Conservation (phyloP, 768 basidiomycete species). For the Boletus sensibilis region DNA sequence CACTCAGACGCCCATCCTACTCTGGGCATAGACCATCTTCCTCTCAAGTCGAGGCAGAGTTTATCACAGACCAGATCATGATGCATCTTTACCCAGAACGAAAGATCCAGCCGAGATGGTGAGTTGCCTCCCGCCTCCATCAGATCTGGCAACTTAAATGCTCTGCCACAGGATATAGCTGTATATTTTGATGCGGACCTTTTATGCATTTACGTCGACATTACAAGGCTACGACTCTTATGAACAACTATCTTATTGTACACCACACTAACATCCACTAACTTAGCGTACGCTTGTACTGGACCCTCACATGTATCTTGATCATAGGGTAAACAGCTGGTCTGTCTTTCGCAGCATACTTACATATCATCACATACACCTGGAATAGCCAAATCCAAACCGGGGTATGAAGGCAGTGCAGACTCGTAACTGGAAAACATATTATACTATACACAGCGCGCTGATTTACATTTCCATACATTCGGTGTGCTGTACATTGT, state of each 20-base stretch:
- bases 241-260: constrained; percentile 17
- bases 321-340: constrained; percentile 15
- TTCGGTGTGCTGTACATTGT: background rate
- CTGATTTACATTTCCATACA: background rate
- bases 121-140: constrained; percentile 1
- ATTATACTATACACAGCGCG: background rate
- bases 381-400: background rate
- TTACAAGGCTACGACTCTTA: constrained; percentile 9
- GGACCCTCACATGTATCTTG: constrained; percentile 13
- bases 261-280: constrained; percentile 10
- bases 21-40: constrained; percentile 19
- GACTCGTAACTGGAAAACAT: background rate
- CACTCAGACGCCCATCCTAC: constrained; percentile 12
- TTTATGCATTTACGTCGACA: constrained; percentile 9
- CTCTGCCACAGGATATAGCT: constrained; percentile 22
- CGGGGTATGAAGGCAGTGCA: background rate
- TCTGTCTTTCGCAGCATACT: constrained; percentile 7
- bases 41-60: constrained; percentile 33
- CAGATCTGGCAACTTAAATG: background rate
- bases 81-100: constrained; percentile 36
- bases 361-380: background rate
- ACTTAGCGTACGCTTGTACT: constrained; percentile 22
- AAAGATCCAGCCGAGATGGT: constrained; percentile 34
- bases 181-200: background rate
- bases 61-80: constrained; percentile 34